These are phyloP conservation scores for Pichia sp. DNA, from an alignment of 1,139 yeast species.

Conservation along the genomic window DNA sequence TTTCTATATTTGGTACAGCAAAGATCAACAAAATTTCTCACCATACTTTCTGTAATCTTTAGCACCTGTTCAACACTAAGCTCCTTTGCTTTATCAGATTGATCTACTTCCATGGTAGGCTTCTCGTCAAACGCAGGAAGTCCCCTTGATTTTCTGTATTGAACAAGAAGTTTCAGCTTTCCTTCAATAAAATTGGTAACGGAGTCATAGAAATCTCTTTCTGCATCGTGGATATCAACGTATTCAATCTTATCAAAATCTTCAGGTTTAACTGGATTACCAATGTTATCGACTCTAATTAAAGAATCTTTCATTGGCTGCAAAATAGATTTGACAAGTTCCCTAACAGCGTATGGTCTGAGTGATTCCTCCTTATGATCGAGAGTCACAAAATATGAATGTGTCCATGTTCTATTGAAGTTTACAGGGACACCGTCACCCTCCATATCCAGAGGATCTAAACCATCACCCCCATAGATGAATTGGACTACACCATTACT, in stretches of 20 bases:
- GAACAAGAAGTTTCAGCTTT: constrained; percentile 53
- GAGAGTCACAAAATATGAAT: constrained; percentile 69
- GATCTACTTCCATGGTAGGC: constrained; percentile 35
- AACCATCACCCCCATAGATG: constrained; percentile 97
- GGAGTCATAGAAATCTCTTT: constrained; percentile 72
- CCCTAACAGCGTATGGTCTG: constrained; percentile 62
- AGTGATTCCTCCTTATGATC: constrained; percentile 48
- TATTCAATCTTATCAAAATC: constrained; percentile 44
- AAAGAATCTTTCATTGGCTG: constrained; percentile 54
- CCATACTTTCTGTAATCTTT: constrained; percentile 56
- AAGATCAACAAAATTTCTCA: constrained; percentile 63
- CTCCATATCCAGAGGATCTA: constrained; percentile 98
- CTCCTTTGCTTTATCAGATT: constrained; percentile 26
- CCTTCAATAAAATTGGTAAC: constrained; percentile 52
- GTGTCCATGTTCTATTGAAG: constrained; percentile 92
- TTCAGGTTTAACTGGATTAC: constrained; percentile 42
- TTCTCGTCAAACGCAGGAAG: constrained; percentile 35
- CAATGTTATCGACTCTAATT: constrained; percentile 66
- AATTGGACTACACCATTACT: constrained; percentile 96
- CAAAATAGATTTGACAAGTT: constrained; percentile 48
- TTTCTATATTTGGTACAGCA: constrained; percentile 77
- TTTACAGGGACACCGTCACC: constrained; percentile 97
- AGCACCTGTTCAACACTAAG: constrained; percentile 64
- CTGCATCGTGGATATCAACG: constrained; percentile 81
- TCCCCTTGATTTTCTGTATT: constrained; percentile 47